These are phyloP conservation scores for Leccinellum albellum DNA, from an alignment of 768 basidiomycete genomes.

Conservation along the genomic window DNA sequence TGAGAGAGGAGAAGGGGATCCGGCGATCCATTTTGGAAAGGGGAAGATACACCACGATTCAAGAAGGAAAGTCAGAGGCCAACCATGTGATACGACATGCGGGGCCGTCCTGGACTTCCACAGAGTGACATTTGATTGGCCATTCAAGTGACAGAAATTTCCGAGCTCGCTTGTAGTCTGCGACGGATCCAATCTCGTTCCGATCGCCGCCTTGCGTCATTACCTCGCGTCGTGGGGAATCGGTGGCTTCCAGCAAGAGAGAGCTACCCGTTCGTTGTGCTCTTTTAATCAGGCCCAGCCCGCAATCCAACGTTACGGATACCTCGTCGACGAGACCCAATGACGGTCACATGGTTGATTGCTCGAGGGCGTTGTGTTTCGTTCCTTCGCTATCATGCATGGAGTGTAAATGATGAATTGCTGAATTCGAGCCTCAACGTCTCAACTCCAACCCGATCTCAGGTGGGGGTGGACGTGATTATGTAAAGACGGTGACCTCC, in stretches of 20 bases:
- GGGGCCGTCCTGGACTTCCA: too few relatives aligned
- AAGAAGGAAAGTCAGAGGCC: neutral
- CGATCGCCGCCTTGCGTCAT: neutral
- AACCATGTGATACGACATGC: neutral
- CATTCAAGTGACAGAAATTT: neutral
- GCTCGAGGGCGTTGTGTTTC: neutral
- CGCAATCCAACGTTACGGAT: neutral
- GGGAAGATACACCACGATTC: neutral
- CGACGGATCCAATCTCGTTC: neutral
- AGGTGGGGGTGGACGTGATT: too few relatives aligned
- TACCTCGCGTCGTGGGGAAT: neutral
- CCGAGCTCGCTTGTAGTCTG: neutral
- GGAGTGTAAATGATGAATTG: too few relatives aligned
- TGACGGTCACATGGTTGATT: neutral
- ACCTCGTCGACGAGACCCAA: neutral
- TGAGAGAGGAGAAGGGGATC: too few relatives aligned
- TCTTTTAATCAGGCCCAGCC: neutral
- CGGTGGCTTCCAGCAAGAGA: neutral
- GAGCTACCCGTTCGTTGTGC: neutral
- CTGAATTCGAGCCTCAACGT: too few relatives aligned
- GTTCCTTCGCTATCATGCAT: too few relatives aligned
- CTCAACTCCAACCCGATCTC: too few relatives aligned
- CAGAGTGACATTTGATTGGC: neutral
- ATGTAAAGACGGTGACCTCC: too few relatives aligned
- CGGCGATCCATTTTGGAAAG: too few relatives aligned